phyloP scores from a whole-genome alignment of 208 protist genomes.

The Wallacemonas sp. region DNA sequence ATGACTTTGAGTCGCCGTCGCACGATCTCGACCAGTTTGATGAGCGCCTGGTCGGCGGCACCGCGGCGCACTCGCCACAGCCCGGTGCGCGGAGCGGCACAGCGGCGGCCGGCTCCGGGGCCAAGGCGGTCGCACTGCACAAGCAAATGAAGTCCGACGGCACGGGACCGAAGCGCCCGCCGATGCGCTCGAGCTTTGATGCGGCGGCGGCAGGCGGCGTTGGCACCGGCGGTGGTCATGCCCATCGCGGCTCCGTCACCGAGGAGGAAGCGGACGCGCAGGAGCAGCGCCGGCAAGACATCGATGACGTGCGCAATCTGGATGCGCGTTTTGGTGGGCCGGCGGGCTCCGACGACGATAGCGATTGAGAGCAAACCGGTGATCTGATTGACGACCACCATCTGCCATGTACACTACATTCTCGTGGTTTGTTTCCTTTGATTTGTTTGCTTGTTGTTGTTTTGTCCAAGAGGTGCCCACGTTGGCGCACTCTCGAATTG shows the following conservation, averaged over 20 bases:
- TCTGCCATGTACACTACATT: too few relatives aligned
- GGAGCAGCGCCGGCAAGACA: slow-evolving; percentile 46
- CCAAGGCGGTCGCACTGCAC: slow-evolving; percentile 5
- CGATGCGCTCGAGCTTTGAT: slow-evolving; percentile 21
- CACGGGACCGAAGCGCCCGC: not conserved
- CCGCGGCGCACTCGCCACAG: slow-evolving; percentile 17
- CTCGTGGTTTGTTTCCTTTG: not conserved
- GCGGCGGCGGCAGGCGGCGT: not conserved
- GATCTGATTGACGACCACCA: too few relatives aligned
- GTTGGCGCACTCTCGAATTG: too few relatives aligned
- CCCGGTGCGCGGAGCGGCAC: not conserved
- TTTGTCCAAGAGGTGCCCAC: too few relatives aligned
- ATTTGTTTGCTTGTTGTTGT: too few relatives aligned
- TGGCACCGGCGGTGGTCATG: not conserved
- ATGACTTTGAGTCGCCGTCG: slow-evolving; percentile 38
- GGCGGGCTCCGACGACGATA: slow-evolving; percentile 32
- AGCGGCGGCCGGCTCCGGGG: not conserved
- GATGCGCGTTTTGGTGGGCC: slow-evolving; percentile 27
- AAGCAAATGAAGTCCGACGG: not conserved
- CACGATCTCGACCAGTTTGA: slow-evolving; percentile 63
- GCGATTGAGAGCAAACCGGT: slow-evolving; percentile 26
- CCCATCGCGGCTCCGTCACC: slow-evolving; percentile 14
- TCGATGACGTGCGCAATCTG: slow-evolving; percentile 58
- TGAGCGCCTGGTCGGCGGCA: slow-evolving; percentile 29
- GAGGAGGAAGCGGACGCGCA: slow-evolving; percentile 49